Conservation (phyloP, 768 basidiomycete species). For the Lactifluus echinatus region DNA sequence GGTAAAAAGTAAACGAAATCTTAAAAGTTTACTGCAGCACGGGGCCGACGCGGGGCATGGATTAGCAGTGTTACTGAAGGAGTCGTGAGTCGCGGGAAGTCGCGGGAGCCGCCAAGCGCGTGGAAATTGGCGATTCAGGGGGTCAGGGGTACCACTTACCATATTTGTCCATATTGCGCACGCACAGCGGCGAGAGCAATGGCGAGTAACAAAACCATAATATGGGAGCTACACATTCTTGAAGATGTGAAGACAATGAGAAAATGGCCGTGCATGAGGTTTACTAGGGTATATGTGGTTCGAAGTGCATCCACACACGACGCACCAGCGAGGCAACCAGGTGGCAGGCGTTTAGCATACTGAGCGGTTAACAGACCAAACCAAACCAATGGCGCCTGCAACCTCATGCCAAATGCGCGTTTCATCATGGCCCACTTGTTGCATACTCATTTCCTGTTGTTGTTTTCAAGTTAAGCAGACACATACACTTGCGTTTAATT, state of each 20-base stretch:
- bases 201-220: not conserved
- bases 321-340: not conserved
- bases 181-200: conserved; percentile 13
- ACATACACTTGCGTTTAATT: too few relatives aligned
- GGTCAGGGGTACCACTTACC: too few relatives aligned
- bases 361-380: too few relatives aligned
- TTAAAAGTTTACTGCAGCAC: conserved; percentile 36
- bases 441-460: too few relatives aligned
- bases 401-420: not conserved
- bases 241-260: not conserved
- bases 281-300: not conserved
- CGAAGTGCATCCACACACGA: not conserved
- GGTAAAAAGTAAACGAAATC: not conserved
- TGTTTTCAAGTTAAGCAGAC: too few relatives aligned
- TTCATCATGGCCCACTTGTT: too few relatives aligned
- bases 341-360: not conserved
- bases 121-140: not conserved
- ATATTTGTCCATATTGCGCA: conserved; percentile 22
- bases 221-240: not conserved
- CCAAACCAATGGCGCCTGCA: too few relatives aligned
- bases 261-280: not conserved
- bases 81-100: not conserved
- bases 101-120: not conserved
- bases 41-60: conserved; percentile 32
- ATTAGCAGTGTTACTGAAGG: conserved; percentile 31